Percentiles rank a stretch among this genome's conserved stretches.
Conservation (phyloP, 2,329 filamentous ascomycete genomes). For the Trichophyton schoenleinii region DNA sequence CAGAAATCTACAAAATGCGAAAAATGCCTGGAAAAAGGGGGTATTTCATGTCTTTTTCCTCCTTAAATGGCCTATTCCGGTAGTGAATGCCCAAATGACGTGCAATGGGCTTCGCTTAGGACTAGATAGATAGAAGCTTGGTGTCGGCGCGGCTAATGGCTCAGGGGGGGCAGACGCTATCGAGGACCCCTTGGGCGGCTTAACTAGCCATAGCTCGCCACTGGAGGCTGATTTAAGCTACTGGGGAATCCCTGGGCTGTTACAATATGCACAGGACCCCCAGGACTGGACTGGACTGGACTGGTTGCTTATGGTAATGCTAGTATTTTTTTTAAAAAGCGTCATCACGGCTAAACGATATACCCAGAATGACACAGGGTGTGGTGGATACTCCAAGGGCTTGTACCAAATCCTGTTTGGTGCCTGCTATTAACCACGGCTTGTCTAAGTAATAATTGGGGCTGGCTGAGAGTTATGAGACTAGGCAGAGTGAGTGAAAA, state of each 20-base stretch:
- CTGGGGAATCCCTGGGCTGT: neutral
- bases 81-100: too few relatives aligned
- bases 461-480: conserved; percentile 2
- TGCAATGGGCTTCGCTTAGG: too few relatives aligned
- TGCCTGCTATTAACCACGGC: neutral
- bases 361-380: neutral
- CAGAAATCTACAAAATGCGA: neutral
- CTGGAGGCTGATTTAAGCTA: neutral
- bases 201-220: neutral
- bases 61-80: too few relatives aligned
- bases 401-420: neutral
- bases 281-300: neutral
- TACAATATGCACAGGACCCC: neutral
- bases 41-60: neutral
- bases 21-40: neutral
- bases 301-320: neutral
- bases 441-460: neutral
- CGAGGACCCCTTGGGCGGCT: neutral
- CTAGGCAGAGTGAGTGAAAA: conserved; percentile 41
- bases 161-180: neutral
- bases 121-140: too few relatives aligned
- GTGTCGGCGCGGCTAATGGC: too few relatives aligned
- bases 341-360: too few relatives aligned
- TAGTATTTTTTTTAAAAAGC: too few relatives aligned
- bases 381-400: neutral